A percentile compares a stretch with the other conserved stretches of the same genome.
These are phyloP conservation scores for Termitomyces sp. DNA, from an alignment of 768 basidiomycete genomes.

Conservation along the genomic window DNA sequence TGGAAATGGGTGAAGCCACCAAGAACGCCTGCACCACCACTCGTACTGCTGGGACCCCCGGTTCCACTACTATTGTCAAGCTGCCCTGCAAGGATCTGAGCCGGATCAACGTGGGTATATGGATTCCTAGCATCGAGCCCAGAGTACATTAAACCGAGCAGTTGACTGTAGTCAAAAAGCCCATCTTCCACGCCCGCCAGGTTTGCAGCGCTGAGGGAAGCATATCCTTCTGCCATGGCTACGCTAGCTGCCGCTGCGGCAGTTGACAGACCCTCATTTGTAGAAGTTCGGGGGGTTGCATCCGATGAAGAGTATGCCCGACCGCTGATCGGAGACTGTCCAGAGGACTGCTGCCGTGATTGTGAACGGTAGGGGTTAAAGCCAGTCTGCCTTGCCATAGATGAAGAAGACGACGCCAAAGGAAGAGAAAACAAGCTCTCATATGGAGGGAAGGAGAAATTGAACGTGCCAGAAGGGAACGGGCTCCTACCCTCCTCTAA, in stretches of 20 bases:
- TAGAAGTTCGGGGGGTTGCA: constrained; percentile 20
- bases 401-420: constrained; percentile 23
- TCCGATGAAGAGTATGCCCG: constrained; percentile 21
- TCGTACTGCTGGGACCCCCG: constrained; percentile 17
- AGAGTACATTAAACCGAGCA: constrained; percentile 66
- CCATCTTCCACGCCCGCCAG: constrained; percentile 52
- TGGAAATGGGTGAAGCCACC: constrained; percentile 53
- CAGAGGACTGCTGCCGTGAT: constrained; percentile 10
- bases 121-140: constrained; percentile 45
- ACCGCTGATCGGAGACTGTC: constrained; percentile 19
- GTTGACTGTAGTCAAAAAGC: constrained; percentile 56
- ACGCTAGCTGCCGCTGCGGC: constrained; percentile 62
- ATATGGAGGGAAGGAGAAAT: constrained; percentile 67
- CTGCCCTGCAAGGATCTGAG: constrained; percentile 63
- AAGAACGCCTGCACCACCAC: constrained; percentile 30
- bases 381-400: constrained; percentile 13
- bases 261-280: constrained; percentile 56
- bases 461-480: constrained; percentile 69
- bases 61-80: constrained; percentile 14
- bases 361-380: constrained; percentile 14
- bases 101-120: constrained; percentile 87
- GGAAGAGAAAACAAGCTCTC: constrained; percentile 60
- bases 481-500: constrained; percentile 38
- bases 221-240: constrained; percentile 73
- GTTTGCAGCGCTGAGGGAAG: constrained; percentile 56